Conservation (phyloP, 2,329 filamentous ascomycete species). For the Fusarium miscanthi region DNA sequence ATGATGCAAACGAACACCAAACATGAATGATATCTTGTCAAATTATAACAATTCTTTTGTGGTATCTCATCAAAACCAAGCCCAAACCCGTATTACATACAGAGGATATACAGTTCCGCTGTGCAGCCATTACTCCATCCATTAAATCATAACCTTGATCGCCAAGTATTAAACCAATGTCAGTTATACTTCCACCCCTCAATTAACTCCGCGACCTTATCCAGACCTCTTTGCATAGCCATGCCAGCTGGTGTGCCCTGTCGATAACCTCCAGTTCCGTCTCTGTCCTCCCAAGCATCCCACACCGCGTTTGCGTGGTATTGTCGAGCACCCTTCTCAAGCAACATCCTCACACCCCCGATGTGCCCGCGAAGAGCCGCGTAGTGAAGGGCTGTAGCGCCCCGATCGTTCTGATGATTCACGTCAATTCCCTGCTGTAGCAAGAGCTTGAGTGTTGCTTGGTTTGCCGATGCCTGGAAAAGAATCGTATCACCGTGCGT, state of each 20-base stretch:
- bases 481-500: constrained; percentile 44
- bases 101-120: constrained; percentile 23
- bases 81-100: constrained; percentile 2
- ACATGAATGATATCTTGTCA: not conserved
- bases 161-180: constrained; percentile 18
- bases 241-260: constrained; percentile 46
- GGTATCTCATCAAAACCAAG: constrained; percentile 33
- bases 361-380: constrained; percentile 44
- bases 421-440: constrained; percentile 43
- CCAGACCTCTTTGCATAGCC: constrained; percentile 43
- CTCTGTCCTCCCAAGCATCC: constrained; percentile 45
- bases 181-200: constrained; percentile 44
- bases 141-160: constrained; percentile 12
- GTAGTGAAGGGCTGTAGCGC: constrained; percentile 46
- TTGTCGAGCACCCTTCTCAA: constrained; percentile 44
- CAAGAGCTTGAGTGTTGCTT: constrained; percentile 42
- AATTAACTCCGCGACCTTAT: constrained; percentile 45
- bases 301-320: constrained; percentile 45
- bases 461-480: constrained; percentile 43
- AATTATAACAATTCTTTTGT: constrained; percentile 32
- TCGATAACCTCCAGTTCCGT: constrained; percentile 39
- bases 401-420: constrained; percentile 44
- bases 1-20: not conserved
- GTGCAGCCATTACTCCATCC: constrained; percentile 20
- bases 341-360: constrained; percentile 36